These are phyloP conservation scores for Chaetothyriales sp. DNA, from an alignment of 2,329 filamentous ascomycete genomes.

Conservation along the genomic window DNA sequence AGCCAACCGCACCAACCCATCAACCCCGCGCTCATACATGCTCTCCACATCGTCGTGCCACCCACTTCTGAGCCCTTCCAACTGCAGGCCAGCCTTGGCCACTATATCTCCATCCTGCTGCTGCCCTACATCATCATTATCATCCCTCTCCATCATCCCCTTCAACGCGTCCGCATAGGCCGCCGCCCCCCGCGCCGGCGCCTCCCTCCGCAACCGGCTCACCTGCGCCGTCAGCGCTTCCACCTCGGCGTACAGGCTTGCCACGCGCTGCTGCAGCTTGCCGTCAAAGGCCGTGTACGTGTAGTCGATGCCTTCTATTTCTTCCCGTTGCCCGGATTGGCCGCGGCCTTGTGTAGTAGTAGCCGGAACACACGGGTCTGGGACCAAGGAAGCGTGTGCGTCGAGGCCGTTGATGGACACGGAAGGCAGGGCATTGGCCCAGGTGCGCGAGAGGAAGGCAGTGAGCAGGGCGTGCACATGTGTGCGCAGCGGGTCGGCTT, in stretches of 20 bases:
- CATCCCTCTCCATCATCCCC: conserved; percentile 25
- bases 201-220: conserved; percentile 32
- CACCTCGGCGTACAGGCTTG: conserved; percentile 33
- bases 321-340: conserved; percentile 2
- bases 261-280: conserved; percentile 29
- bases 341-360: background rate
- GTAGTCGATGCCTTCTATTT: conserved; percentile 31
- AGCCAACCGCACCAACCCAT: conserved; percentile 27
- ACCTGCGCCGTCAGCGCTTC: conserved; percentile 35
- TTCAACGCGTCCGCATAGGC: conserved; percentile 26
- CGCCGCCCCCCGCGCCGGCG: conserved; percentile 29
- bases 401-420: conserved; percentile 37
- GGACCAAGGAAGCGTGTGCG: conserved; percentile 10
- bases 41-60: conserved; percentile 29
- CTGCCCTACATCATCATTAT: conserved; percentile 22
- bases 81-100: conserved; percentile 4
- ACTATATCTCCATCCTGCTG: conserved; percentile 1
- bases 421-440: conserved; percentile 30
- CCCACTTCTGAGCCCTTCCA: conserved; percentile 13
- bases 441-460: conserved; percentile 33
- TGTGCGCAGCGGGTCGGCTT: conserved; percentile 15
- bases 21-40: conserved; percentile 28
- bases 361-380: conserved; percentile 23
- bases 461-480: conserved; percentile 12
- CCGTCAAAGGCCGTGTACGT: conserved; percentile 33